Base-by-base conservation (phyloP, 305 asterid genomes). In the Coffea humblotiana region DNA sequence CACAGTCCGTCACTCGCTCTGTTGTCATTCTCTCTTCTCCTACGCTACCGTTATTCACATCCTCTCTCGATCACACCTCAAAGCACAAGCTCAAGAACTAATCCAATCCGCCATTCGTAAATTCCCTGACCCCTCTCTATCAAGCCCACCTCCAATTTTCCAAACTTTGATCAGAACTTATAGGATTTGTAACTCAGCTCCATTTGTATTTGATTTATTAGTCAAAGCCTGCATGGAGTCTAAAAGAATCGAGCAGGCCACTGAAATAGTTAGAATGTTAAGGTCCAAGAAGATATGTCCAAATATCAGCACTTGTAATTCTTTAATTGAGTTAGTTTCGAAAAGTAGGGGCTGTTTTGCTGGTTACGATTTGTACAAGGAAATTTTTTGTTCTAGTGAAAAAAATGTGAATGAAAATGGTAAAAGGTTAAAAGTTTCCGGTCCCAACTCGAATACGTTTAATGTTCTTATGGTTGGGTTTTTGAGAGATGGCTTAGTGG, bases 201-300 rank as follows among this genome's bases (percentile, higher is more conserved):
- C 99, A 1, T 91, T 91, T 83, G 98, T 95, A 86, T 93, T 92
- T 79, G 99, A 95, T 85, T 85, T 95, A 85, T 75, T 93, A 23
- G 85, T 92, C 54, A 79, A 85, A 51, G 95, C 97, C 67, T 93
- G 96, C 73, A 64, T 92, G 72, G 97, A 91, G 82, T 86, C 96
- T 3, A 93, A 92, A 78, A 93, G 90, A 81, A 71, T 88, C 68
- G 96, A 92, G 79, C 83, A 77, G 61, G 91, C 97, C 29, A 43
- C 90, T 76, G 88, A 79, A 58, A 86, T 91, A 6, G 89, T 87
- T 61, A 82, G 90, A 29, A 79, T 85, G 83, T 84, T 95, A 79
- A 90, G 80, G 88, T 84, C 91, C 23, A 95, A 85, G 83, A 82
- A 85, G 60, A 88, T 89, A 79, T 75, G 51, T 12, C 88, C 94